These are phyloP conservation scores for Aspergillus mulundensis DNA, from an alignment of 495 filamentous ascomycete species.

Conservation along the genomic window DNA sequence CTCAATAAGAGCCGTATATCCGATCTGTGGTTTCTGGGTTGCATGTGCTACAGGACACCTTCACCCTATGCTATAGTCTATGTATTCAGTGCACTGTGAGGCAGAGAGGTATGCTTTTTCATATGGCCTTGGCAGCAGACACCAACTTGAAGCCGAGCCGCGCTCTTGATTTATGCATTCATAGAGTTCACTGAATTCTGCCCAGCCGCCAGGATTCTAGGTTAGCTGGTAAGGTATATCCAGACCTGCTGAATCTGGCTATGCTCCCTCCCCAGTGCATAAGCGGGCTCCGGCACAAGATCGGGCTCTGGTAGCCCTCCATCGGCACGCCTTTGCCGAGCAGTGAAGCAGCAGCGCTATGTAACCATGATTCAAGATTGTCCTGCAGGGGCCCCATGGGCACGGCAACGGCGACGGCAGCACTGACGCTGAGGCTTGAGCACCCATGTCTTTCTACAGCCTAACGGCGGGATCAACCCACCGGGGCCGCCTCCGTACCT, in stretches of 20 bases:
- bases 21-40: background rate
- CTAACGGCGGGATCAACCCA: background rate
- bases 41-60: too few species aligned
- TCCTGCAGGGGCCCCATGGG: constrained; percentile 6
- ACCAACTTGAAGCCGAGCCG: background rate
- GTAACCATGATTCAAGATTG: background rate
- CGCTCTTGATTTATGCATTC: background rate
- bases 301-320: background rate
- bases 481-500: background rate
- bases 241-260: constrained; percentile 5
- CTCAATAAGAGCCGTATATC: constrained; percentile 20
- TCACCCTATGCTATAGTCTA: too few species aligned
- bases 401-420: background rate
- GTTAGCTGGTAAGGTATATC: background rate
- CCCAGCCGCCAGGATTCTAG: background rate
- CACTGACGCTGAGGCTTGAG: background rate
- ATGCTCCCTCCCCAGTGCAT: constrained; percentile 12
- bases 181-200: background rate
- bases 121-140: background rate
- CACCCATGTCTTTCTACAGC: background rate
- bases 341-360: background rate
- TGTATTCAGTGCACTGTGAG: too few species aligned
- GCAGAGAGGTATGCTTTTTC: too few species aligned
- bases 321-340: constrained; percentile 22
- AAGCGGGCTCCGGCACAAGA: constrained; percentile 23